Percentiles rank a stretch among this genome's conserved stretches.
Conservation (phyloP, 441 rosid genomes). For the Hura crepitans region DNA sequence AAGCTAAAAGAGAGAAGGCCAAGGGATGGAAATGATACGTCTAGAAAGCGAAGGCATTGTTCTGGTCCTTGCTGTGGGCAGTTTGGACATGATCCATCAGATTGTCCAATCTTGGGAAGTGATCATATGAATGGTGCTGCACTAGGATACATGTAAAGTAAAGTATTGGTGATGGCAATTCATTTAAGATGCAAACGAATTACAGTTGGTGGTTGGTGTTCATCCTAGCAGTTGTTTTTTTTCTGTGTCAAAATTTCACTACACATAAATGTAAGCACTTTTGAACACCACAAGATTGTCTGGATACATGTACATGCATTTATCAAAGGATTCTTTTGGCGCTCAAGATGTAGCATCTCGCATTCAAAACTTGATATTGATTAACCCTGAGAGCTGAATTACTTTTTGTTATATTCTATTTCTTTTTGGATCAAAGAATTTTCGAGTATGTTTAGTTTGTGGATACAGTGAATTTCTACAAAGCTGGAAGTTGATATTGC, state of each 20-base stretch:
- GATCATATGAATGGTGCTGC: conserved; percentile 37
- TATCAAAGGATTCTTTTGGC: background rate
- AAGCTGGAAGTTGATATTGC: background rate
- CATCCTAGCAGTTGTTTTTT: background rate
- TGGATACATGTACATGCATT: background rate
- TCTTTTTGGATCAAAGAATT: background rate
- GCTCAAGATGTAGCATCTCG: background rate
- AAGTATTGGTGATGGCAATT: conserved; percentile 5
- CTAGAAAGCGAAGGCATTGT: conserved; percentile 40
- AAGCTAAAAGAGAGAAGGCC: conserved; percentile 50
- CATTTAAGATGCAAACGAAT: background rate
- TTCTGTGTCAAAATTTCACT: background rate
- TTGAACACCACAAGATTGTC: background rate
- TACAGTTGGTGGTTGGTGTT: background rate
- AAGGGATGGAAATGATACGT: conserved; percentile 37
- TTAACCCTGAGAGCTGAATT: background rate
- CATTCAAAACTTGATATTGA: background rate
- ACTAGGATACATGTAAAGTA: conserved; percentile 41
- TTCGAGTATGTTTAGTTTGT: background rate
- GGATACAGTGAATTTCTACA: background rate
- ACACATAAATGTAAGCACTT: background rate
- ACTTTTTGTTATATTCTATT: background rate
- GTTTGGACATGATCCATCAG: conserved; percentile 46
- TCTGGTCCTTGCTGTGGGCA: conserved; percentile 46
- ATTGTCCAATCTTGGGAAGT: conserved; percentile 45